Base-by-base conservation (phyloP, 495 filamentous ascomycete genomes). In the Peziza echinospora region DNA sequence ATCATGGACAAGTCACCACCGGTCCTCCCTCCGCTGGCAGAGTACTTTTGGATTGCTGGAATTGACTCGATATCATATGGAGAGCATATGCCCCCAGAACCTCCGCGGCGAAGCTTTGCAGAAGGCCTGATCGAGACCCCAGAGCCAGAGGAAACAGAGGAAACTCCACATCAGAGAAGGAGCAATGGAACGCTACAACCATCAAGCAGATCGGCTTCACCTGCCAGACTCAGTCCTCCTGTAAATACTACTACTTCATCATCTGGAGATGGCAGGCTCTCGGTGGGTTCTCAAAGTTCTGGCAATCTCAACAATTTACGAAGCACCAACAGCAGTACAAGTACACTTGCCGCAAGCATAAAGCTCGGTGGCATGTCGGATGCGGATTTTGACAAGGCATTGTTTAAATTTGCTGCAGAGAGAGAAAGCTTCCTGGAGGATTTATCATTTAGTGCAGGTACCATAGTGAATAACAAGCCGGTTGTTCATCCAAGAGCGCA, bases 11-110 rank as follows among this genome's bases (percentile, higher is more conserved):
- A 39, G 11, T 10, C 46, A 40, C 5, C 30, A 47, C 49, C 52
- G 42, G 52, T 55, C 21, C 30, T 37, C 13, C 56, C 79, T 45
- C 89, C 89, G 51, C 76, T 97, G 50, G 89, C 89, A 60, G 89
- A 97, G 63, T 94, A 91, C 67, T 97, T 97, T 66, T 97, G 89
- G 83, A 94, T 97, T 52, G 84, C 82, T 52, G 89, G 89, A 62
- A 75, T 92, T 56, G 83, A 85, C 64, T 79, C 80, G 50, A 64
- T 72, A 50, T 68, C 71, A 39, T 77, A 76, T 60, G 65, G 70
- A 47, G 71, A 77, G 51, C 63, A 61, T 47, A 47, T 63, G 43
- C 37, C 55, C 28, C 49, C 52, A 39, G 50, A 51, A 50, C 10
- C 25, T 45, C 41, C 49, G 43, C 48, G 57, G 48, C 13, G 13